Base-by-base conservation (phyloP, 495 filamentous ascomycete species). In the Halenospora varia region DNA sequence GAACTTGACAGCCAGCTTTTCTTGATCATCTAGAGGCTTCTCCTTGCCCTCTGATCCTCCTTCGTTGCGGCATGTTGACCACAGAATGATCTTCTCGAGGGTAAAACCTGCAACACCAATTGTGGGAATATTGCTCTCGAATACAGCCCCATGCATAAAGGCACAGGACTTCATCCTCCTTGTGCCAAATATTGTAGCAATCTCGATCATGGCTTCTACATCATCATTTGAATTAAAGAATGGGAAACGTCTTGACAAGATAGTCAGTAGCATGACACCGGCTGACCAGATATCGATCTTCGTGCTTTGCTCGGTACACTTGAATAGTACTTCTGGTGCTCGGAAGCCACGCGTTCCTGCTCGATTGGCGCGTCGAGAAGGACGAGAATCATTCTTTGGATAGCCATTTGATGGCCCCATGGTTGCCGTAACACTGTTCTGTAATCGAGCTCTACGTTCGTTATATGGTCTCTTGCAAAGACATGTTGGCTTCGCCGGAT, bases 161-260 rank as follows among this genome's bases (percentile, higher is more conserved):
- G 90, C 90, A n/a, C 85, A 86, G 13, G 78, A 66, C 60, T 86
- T 88, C 94, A 98, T 97, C 45, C 83, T 80, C 61, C 77, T 79
- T 15, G 77, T 80, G n/a, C 94, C 94, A 69, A 97, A 96, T 46
- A 97, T 95, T 52, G 90, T 94, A 17, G 92, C 87, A 61, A 98
- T 94, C 69, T 98, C 94, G 55, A 98, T 90, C 80, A 96, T 88
- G 24, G 95, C 94, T 65, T 98, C 94, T 49, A 98, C 83, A 61
- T 98, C 94, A 67, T 98, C 94, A 11, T 90, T 86, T 39, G 88
- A 93, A 73, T 98, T 96, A 79, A 98, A 98, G 75, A 98, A 98
- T 41, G 94, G 94, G 62, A 98, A 98, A 6, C 94, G 87, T 51
- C 84, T 85, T 13, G 89, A 88, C 9, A 98, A 79, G 46, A 98